Evolutionary conservation across 164 flowering plant genomes (phyloP), one percentile per base, ranked within the genome.

Genomic region (Aristolochia californica): DNA sequence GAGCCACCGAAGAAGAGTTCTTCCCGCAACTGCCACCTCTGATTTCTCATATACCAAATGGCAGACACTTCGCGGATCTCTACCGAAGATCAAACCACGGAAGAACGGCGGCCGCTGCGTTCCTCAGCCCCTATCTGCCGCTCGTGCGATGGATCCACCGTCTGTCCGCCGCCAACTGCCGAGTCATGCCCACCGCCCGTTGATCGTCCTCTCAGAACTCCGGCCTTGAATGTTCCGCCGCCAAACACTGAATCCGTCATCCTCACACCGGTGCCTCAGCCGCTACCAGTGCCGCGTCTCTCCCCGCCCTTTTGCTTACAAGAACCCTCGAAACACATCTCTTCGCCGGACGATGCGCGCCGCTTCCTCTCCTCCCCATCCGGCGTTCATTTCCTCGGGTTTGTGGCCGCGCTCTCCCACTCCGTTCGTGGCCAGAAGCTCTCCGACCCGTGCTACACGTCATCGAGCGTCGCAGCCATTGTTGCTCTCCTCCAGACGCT

Each of bases 331-430:
- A 91, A 91, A 64, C 54, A 24, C 45, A 91, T 91, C 84, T 70
- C 60, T 15, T 69, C 87, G 40, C 84, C 72, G 11, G 78, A 75
- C 60, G 89, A 91, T 67, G 64, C 84, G 57, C 75, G 70, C 54
- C 77, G 64, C 40, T 85, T 91, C 76, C 77, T 74, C 59, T 66
- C 72, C 47, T 87, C 98, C 48, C 61, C 62, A 14, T 45, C 82
- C 57, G 75, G 74, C 26, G 53, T 63, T 15, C 78, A 85, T 67
- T 91, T 86, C 74, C 78, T 91, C 45, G 93, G 94, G 53, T 91
- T 86, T 80, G 62, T 87, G 59, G 97, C 76, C 53, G 66, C 88
- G 11, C 80, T 91, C 45, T 82, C 91, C 38, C 81, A 80, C 4
- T 86, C 96, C 58, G 68, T 80, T 44, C 85, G 81, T 23, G 71